phyloP scores from a whole-genome alignment of 2,329 filamentous ascomycete species.

The Tolypocladium guangdongense region DNA sequence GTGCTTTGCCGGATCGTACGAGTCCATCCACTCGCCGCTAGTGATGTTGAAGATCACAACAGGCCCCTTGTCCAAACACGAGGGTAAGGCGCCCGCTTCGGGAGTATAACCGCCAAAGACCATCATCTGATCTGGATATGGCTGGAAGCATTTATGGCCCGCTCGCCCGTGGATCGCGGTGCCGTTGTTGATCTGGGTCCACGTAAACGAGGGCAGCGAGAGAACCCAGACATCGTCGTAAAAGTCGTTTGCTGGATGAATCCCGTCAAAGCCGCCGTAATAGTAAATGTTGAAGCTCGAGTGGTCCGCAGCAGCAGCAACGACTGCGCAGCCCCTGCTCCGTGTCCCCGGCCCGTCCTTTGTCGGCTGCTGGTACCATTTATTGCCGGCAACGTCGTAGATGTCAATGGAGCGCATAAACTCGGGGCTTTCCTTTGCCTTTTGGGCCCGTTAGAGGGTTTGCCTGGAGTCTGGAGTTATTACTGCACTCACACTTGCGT shows the following conservation, averaged over 20 bases:
- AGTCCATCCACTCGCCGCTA: constrained; percentile 54
- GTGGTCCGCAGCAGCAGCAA: constrained; percentile 57
- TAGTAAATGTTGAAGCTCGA: constrained; percentile 78
- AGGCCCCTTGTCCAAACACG: constrained; percentile 40
- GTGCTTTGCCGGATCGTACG: constrained; percentile 55
- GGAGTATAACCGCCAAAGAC: constrained; percentile 56
- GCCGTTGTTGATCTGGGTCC: constrained; percentile 47
- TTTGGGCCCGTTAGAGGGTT: constrained; percentile 1
- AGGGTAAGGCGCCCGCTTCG: constrained; percentile 9
- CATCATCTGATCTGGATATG: constrained; percentile 73
- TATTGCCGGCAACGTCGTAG: constrained; percentile 59
- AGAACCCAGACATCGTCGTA: constrained; percentile 70
- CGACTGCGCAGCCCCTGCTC: constrained; percentile 61
- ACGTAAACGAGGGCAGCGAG: constrained; percentile 69
- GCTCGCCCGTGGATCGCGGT: constrained; percentile 46
- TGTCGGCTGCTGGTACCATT: constrained; percentile 61
- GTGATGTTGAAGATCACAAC: constrained; percentile 65
- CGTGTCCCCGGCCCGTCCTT: constrained; percentile 46
- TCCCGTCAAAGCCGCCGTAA: constrained; percentile 62
- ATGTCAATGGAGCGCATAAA: constrained; percentile 66
- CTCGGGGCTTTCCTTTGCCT: constrained; percentile 53
- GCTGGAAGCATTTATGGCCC: constrained; percentile 64
- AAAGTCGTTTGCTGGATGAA: constrained; percentile 26
- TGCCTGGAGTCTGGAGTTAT: too few species aligned
- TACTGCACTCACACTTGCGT: constrained; percentile 19